These are phyloP conservation scores for Saturnispora diversa DNA, from an alignment of 805 yeast genomes.

Conservation along the genomic window DNA sequence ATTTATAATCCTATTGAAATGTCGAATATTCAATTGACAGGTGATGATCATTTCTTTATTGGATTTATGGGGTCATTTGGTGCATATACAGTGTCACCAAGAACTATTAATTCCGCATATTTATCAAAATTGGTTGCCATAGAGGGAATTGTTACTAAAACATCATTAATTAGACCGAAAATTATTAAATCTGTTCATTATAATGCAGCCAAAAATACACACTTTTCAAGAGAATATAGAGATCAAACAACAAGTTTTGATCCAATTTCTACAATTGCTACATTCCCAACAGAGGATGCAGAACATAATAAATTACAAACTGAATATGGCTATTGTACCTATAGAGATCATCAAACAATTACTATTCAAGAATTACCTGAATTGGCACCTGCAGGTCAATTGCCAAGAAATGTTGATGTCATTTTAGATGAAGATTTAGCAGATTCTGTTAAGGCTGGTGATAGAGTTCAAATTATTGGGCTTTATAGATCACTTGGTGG, in stretches of 20 bases:
- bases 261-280: slow-evolving; percentile 73
- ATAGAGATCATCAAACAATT: slow-evolving; percentile 87
- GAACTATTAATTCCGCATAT: slow-evolving; percentile 70
- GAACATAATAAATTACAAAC: slow-evolving; percentile 84
- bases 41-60: slow-evolving; percentile 59
- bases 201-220: slow-evolving; percentile 73
- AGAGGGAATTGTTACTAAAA: slow-evolving; percentile 93
- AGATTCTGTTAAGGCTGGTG: slow-evolving; percentile 91
- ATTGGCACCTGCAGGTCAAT: slow-evolving; percentile 94
- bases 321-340: slow-evolving; percentile 88
- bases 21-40: slow-evolving; percentile 44
- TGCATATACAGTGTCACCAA: slow-evolving; percentile 75
- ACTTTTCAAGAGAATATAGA: slow-evolving; percentile 84
- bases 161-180: slow-evolving; percentile 90
- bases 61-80: slow-evolving; percentile 92
- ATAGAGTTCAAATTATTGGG: slow-evolving; percentile 88
- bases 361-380: slow-evolving; percentile 98
- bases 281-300: slow-evolving; percentile 87
- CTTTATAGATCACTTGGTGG: slow-evolving; percentile 89
- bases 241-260: slow-evolving; percentile 90
- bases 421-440: slow-evolving; percentile 93
- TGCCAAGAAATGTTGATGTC: slow-evolving; percentile 88
- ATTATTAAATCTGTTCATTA: slow-evolving; percentile 87
- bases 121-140: slow-evolving; percentile 77
- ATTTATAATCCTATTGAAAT: slow-evolving; percentile 57